phyloP scores from a whole-genome alignment of 2,329 filamentous ascomycete species.

The Trichothecium sympodiale region DNA sequence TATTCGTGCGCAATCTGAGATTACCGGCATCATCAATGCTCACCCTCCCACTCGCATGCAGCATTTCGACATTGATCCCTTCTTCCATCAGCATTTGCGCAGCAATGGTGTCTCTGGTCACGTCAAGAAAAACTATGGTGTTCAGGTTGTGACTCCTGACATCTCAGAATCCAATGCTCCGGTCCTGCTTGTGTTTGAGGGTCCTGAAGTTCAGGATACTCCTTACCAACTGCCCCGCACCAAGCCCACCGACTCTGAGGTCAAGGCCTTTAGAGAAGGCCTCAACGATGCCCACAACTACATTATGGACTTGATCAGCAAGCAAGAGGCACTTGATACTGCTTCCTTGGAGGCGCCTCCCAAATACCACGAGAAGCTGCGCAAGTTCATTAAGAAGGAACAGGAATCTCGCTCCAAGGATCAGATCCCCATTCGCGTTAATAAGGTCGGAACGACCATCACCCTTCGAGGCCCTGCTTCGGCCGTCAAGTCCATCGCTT shows the following conservation, averaged over 20 bases:
- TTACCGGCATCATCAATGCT: conserved; percentile 60
- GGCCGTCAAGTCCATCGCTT: conserved; percentile 58
- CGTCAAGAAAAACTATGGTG: conserved; percentile 58
- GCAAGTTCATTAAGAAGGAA: conserved; percentile 54
- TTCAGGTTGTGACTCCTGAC: conserved; percentile 63
- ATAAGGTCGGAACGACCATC: conserved; percentile 47
- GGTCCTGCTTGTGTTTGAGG: conserved; percentile 66
- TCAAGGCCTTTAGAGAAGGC: conserved; percentile 41
- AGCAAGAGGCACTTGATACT: conserved; percentile 44
- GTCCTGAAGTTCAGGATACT: conserved; percentile 34
- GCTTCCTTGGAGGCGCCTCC: conserved; percentile 44
- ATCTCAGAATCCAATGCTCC: conserved; percentile 46
- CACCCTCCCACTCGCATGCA: conserved; percentile 65
- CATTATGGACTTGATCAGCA: conserved; percentile 44
- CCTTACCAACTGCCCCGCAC: conserved; percentile 44
- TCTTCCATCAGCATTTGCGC: conserved; percentile 65
- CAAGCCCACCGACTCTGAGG: conserved; percentile 38
- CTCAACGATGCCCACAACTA: conserved; percentile 45
- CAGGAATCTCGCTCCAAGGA: conserved; percentile 44
- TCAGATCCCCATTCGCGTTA: conserved; percentile 50
- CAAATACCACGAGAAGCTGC: conserved; percentile 54
- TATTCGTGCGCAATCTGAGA: conserved; percentile 63
- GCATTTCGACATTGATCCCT: conserved; percentile 59
- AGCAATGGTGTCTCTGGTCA: conserved; percentile 47
- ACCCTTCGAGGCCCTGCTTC: conserved; percentile 67